Evolutionary conservation across 441 rosid genomes (phyloP).

Genomic region (Dalechampia spathulata): DNA sequence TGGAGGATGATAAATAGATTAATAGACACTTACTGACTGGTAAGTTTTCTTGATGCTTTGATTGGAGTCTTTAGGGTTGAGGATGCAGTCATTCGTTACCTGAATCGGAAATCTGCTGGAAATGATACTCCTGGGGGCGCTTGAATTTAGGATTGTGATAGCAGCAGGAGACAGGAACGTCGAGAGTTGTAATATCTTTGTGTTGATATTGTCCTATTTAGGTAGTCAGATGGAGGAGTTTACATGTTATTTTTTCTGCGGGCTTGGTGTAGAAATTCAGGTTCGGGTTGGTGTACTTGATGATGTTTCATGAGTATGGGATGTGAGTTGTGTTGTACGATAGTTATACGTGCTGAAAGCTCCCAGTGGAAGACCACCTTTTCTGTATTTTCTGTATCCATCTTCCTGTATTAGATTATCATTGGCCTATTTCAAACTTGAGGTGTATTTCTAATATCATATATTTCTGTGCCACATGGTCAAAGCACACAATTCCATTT

Average conservation of each 20-base stretch:
- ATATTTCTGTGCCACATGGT: too few species aligned
- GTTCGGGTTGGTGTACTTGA: neutral
- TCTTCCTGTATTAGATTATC: too few species aligned
- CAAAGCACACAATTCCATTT: too few species aligned
- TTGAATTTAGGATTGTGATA: conserved; percentile 18
- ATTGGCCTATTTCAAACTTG: too few species aligned
- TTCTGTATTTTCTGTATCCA: too few species aligned
- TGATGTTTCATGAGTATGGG: neutral
- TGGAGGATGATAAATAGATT: neutral
- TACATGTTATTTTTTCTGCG: neutral
- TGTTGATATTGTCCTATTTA: conserved; percentile 3
- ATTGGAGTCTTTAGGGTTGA: conserved; percentile 43
- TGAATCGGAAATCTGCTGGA: conserved; percentile 62
- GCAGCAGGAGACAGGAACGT: conserved; percentile 3
- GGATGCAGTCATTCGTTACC: conserved; percentile 69
- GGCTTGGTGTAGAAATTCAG: neutral
- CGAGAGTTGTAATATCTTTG: conserved; percentile 5
- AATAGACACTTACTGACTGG: neutral
- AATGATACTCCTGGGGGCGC: conserved; percentile 45
- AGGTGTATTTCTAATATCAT: too few species aligned
- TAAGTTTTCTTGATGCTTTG: conserved; percentile 8
- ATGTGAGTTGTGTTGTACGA: neutral
- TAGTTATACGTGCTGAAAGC: neutral
- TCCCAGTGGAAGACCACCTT: neutral
- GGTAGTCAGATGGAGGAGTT: neutral